These are phyloP conservation scores for Psilocybe sp. DNA, from an alignment of 768 basidiomycete genomes.

Conservation along the genomic window DNA sequence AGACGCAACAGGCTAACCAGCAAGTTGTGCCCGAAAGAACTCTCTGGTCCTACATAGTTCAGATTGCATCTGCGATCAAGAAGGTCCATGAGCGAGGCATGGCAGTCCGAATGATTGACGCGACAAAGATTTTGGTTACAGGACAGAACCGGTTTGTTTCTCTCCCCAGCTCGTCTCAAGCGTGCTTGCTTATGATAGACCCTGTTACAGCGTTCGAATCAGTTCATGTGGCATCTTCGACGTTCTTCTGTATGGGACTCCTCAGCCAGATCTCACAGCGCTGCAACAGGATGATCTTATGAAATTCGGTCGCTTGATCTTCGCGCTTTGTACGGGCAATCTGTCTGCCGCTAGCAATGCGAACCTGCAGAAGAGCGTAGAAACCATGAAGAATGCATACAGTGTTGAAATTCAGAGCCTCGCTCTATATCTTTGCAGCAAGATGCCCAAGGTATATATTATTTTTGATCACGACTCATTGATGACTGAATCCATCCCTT, in stretches of 20 bases:
- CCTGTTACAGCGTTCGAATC: constrained; percentile 63
- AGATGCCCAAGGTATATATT: constrained; percentile 59
- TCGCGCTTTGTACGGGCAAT: constrained; percentile 75
- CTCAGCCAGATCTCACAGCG: constrained; percentile 46
- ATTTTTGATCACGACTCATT: neutral
- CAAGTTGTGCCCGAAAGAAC: constrained; percentile 68
- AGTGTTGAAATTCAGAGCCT: constrained; percentile 81
- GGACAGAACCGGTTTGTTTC: constrained; percentile 75
- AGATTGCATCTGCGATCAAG: constrained; percentile 86
- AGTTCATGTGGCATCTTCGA: constrained; percentile 87
- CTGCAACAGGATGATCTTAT: constrained; percentile 88
- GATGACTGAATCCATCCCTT: neutral
- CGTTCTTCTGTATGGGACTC: constrained; percentile 74
- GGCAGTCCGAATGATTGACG: constrained; percentile 80
- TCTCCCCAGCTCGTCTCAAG: neutral
- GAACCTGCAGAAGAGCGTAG: constrained; percentile 72
- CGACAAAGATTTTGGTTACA: constrained; percentile 83
- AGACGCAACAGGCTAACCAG: constrained; percentile 17
- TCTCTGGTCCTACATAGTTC: constrained; percentile 91
- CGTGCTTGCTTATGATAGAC: neutral
- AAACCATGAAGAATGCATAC: constrained; percentile 70
- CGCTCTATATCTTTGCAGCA: constrained; percentile 72
- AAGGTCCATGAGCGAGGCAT: constrained; percentile 79
- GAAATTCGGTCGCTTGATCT: constrained; percentile 82
- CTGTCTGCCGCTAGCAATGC: constrained; percentile 53